Percentiles rank a stretch among this genome's conserved stretches.
These are phyloP conservation scores for Chlorophyllum brunneum DNA, from an alignment of 768 basidiomycete genomes.

Conservation along the genomic window DNA sequence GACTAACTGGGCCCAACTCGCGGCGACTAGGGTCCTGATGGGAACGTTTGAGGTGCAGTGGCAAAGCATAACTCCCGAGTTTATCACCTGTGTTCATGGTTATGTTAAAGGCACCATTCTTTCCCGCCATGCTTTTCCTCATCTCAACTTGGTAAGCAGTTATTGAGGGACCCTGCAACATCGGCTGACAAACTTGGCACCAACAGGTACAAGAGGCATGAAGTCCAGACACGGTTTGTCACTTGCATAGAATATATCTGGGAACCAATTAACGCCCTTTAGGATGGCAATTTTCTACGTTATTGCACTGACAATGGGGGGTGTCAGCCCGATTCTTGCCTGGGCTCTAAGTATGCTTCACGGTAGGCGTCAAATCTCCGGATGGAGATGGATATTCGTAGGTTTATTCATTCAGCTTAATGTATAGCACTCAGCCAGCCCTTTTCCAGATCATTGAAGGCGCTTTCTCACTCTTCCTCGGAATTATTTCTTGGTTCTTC, in stretches of 20 bases:
- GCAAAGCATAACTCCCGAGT: not conserved
- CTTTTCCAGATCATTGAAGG: constrained; percentile 23
- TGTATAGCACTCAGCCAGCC: not conserved
- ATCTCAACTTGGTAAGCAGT: constrained; percentile 39
- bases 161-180: not conserved
- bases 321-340: constrained; percentile 23
- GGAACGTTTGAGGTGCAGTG: constrained; percentile 38
- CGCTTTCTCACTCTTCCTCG: constrained; percentile 21
- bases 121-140: constrained; percentile 42
- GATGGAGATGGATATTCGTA: constrained; percentile 29
- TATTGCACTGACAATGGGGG: constrained; percentile 20
- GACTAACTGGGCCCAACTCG: constrained; percentile 34
- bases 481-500: constrained; percentile 19
- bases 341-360: constrained; percentile 21
- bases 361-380: constrained; percentile 17
- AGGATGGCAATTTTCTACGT: constrained; percentile 24
- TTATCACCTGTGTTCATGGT: not conserved
- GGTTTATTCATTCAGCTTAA: not conserved
- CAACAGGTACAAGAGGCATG: constrained; percentile 22
- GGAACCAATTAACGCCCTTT: not conserved
- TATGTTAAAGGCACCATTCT: constrained; percentile 36
- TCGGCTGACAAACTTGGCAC: not conserved
- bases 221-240: constrained; percentile 27
- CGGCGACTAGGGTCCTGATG: constrained; percentile 39
- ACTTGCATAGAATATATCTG: not conserved